These are phyloP conservation scores for Pyrenophora graminea DNA, from an alignment of 2,329 filamentous ascomycete genomes.

Conservation along the genomic window DNA sequence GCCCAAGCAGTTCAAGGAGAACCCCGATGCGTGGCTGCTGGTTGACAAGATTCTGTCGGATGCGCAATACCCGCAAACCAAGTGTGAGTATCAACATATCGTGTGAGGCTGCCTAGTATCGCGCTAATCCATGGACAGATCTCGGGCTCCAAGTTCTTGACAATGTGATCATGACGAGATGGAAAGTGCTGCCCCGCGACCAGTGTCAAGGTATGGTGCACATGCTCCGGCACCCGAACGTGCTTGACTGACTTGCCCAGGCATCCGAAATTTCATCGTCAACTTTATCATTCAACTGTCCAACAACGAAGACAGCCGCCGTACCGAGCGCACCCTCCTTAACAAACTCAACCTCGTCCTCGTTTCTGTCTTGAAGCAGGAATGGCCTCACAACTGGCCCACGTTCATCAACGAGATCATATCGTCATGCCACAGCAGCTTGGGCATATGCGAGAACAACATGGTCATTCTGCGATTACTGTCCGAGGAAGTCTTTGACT, in stretches of 20 bases:
- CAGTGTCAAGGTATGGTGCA: slow-evolving; percentile 83
- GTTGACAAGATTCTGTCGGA: slow-evolving; percentile 96
- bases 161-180: slow-evolving; percentile 97
- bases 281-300: slow-evolving; percentile 97
- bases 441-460: slow-evolving; percentile 99
- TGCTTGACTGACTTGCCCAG: slow-evolving; percentile 53
- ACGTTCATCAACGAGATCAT: slow-evolving; percentile 99
- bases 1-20: slow-evolving; percentile 85
- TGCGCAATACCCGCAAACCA: slow-evolving; percentile 91
- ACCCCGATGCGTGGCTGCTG: slow-evolving; percentile 95
- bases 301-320: slow-evolving; percentile 83
- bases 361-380: slow-evolving; percentile 96
- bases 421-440: slow-evolving; percentile 88
- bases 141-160: slow-evolving; percentile 95
- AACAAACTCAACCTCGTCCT: slow-evolving; percentile 99
- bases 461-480: slow-evolving; percentile 96
- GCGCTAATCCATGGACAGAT: slow-evolving; percentile 60
- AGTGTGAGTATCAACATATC: slow-evolving; percentile 66
- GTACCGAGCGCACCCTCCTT: slow-evolving; percentile 81
- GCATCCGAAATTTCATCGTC: slow-evolving; percentile 98
- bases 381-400: slow-evolving; percentile 99
- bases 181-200: slow-evolving; percentile 95
- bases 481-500: slow-evolving; percentile 98
- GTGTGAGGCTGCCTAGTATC: slow-evolving; percentile 19
- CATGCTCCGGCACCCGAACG: background rate